phyloP scores from a whole-genome alignment of 2,329 filamentous ascomycete species.

The Fusarium coffeatum region DNA sequence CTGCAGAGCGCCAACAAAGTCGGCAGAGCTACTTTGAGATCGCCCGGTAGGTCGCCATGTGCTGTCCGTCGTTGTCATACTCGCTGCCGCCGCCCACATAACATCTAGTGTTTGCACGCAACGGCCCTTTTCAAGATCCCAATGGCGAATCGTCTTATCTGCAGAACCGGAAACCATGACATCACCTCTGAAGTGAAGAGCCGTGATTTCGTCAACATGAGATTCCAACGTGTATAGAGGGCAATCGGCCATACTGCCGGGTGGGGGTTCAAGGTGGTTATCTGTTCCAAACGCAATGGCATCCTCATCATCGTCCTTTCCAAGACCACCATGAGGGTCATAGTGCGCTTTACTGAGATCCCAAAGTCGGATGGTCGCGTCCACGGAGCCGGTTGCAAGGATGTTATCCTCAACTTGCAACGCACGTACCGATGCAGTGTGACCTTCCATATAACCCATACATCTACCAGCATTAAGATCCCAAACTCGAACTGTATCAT shows the following conservation, averaged over 20 bases:
- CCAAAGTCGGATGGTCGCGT: constrained; percentile 95
- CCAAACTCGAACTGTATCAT: constrained; percentile 96
- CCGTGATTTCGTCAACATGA: constrained; percentile 94
- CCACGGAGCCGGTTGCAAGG: constrained; percentile 92
- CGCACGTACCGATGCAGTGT: constrained; percentile 91
- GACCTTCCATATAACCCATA: constrained; percentile 90
- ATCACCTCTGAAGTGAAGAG: constrained; percentile 88
- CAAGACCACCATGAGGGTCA: constrained; percentile 73
- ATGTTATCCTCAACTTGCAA: constrained; percentile 97
- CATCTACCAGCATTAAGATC: constrained; percentile 93
- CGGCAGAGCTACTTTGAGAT: constrained; percentile 72
- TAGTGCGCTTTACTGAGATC: constrained; percentile 91
- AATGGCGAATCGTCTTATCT: constrained; percentile 96
- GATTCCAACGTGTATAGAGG: constrained; percentile 88
- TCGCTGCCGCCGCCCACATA: constrained; percentile 92
- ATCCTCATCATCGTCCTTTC: constrained; percentile 72
- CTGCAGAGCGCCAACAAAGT: constrained; percentile 94
- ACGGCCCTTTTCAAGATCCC: constrained; percentile 96
- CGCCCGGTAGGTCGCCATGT: constrained; percentile 81
- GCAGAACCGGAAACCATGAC: constrained; percentile 94
- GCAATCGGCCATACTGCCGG: constrained; percentile 88
- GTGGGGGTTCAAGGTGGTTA: constrained; percentile 75
- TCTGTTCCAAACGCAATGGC: constrained; percentile 79
- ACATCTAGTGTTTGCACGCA: constrained; percentile 98
- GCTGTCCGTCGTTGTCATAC: constrained; percentile 69